phyloP scores from a whole-genome alignment of 352 stramenopile species.

The Paralagenidium karlingii region DNA sequence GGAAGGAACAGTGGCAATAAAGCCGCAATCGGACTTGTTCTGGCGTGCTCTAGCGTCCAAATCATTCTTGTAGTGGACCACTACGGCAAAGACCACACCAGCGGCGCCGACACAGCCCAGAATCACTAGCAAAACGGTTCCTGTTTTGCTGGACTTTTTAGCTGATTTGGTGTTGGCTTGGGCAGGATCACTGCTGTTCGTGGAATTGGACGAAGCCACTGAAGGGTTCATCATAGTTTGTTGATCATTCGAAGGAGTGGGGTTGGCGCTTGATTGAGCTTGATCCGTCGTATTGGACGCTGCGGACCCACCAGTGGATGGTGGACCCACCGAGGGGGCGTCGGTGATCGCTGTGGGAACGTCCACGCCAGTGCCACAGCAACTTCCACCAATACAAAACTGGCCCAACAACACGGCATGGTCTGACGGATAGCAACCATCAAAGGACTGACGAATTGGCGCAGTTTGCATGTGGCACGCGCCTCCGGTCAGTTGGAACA shows the following conservation, averaged over 20 bases:
- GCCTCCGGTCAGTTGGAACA: constrained; percentile 25
- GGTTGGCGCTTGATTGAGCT: constrained; percentile 2
- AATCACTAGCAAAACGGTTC: constrained; percentile 32
- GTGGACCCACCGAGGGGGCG: constrained; percentile 7
- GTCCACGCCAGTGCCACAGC: constrained; percentile 18
- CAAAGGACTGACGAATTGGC: constrained; percentile 43
- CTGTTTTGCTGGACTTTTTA: constrained; percentile 14
- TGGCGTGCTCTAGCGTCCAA: constrained; percentile 27
- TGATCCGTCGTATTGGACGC: neutral
- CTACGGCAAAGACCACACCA: constrained; percentile 28
- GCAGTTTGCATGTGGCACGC: constrained; percentile 39
- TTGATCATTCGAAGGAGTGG: constrained; percentile 2
- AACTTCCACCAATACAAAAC: constrained; percentile 47
- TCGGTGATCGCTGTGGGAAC: constrained; percentile 5
- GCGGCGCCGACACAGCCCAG: constrained; percentile 27
- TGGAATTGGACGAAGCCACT: constrained; percentile 4
- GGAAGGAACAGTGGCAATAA: too few relatives aligned
- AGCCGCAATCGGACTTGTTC: constrained; percentile 20
- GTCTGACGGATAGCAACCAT: constrained; percentile 63
- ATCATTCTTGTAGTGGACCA: constrained; percentile 38
- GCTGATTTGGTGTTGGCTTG: constrained; percentile 28
- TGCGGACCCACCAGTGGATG: neutral
- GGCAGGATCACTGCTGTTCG: neutral
- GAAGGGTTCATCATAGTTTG: constrained; percentile 5
- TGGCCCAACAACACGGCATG: constrained; percentile 40